Evolutionary conservation across 495 filamentous ascomycete genomes (phyloP), one percentile per base, ranked within the genome.

Genomic region (Podospora comata): DNA sequence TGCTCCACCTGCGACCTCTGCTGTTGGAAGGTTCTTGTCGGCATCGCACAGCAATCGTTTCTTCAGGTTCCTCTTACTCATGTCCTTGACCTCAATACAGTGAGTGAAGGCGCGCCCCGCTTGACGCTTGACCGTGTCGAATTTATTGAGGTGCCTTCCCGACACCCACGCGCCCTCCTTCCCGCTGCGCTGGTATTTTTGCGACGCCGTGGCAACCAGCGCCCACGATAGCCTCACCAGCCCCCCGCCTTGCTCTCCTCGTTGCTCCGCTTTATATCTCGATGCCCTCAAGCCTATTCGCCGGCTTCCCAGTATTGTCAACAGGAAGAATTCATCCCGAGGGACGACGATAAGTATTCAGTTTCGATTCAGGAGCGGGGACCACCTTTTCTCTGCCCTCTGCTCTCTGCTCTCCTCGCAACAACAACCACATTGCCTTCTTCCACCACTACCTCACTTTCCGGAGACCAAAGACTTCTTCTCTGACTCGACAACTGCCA

Each of bases 81-180:
- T 48, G 39, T 48, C 39, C 5, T 48, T 11, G 39, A 48, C 39
- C 39, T 48, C 39, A 0, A 48, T 13, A 11, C 2, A 48, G 39
- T 48, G 5, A 13, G 9, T 48, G 39, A 48, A 48, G 39, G 39
- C 15, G 39, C 9, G 39, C 39, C 39, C 39, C 39, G 39, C 39
- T 48, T 48, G 39, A 61, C 39, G 39, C 39, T 48, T 48, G 39
- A 61, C 60, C 69, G 72, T 66, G 68, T 72, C 72, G 32, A 54
- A 32, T 34, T 65, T 55, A 39, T 61, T 15, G 26, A 48, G 39
- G 39, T 16, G 39, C 39, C 39, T 48, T 48, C 39, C 39, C 15
- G 39, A 48, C 30, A 11, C 39, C 39, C 39, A 11, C 39, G 39
- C 39, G 39, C 39, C 39, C 39, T 48, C 39, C 39, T 48, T 48